Evolutionary conservation across 371 early-diverging fungal genomes (phyloP).

Genomic region (Lichtheimia ornata): DNA sequence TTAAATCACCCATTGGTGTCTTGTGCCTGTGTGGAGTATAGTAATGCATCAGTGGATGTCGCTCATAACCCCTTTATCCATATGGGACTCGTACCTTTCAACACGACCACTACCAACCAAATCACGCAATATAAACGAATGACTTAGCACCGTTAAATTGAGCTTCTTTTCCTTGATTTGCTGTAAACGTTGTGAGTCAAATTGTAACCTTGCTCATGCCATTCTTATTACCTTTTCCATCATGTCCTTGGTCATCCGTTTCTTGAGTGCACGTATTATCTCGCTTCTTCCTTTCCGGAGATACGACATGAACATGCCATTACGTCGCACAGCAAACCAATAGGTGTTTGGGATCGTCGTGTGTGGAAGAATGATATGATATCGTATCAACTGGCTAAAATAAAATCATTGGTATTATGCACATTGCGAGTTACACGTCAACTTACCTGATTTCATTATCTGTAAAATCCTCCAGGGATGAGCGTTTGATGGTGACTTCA

Average conservation of each 20-base stretch:
- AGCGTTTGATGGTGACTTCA: constrained; percentile 12
- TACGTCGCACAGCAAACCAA: constrained; percentile 29
- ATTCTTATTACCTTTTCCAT: constrained; percentile 18
- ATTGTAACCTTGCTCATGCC: neutral
- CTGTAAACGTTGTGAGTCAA: constrained; percentile 5
- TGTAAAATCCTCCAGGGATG: neutral
- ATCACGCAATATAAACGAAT: constrained; percentile 29
- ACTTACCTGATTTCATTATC: constrained; percentile 2
- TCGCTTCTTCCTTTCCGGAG: constrained; percentile 23
- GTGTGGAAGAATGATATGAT: constrained; percentile 25
- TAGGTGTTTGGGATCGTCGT: constrained; percentile 14
- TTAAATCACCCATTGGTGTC: constrained; percentile 34
- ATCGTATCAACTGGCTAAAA: constrained; percentile 2
- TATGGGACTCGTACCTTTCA: constrained; percentile 15
- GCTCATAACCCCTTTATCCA: neutral
- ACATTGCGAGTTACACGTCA: no score
- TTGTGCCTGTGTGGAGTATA: constrained; percentile 16
- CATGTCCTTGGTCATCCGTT: constrained; percentile 28
- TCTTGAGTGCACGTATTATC: constrained; percentile 26
- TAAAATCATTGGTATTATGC: no score
- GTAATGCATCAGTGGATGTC: no score
- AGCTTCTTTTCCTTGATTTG: constrained; percentile 21
- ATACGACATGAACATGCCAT: constrained; percentile 25
- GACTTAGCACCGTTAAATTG: constrained; percentile 16
- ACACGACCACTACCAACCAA: constrained; percentile 30